phyloP scores from a whole-genome alignment of 306 rosid species.

The Cicer cuneatum region DNA sequence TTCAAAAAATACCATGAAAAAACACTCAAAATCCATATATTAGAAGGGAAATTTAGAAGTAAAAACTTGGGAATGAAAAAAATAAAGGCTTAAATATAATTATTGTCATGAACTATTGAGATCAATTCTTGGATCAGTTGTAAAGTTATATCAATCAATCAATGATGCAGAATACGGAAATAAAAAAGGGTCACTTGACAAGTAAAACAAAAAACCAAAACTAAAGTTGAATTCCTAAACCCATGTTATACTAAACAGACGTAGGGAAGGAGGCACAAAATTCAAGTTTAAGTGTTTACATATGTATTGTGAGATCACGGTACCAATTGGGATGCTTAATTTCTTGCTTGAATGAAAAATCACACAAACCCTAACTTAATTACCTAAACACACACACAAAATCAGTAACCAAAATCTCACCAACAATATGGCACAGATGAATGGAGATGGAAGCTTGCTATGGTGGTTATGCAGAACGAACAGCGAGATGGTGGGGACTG shows the following conservation, averaged over 20 bases:
- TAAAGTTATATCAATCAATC: neutral
- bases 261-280: neutral
- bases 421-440: neutral
- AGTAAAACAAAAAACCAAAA: neutral
- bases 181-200: neutral
- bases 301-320: neutral
- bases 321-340: neutral
- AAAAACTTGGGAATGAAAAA: neutral
- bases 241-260: neutral
- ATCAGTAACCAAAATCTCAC: neutral
- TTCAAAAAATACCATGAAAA: neutral
- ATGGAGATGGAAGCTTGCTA: neutral
- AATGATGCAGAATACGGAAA: neutral
- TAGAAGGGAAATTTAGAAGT: neutral
- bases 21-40: neutral
- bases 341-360: neutral
- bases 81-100: too few relatives aligned
- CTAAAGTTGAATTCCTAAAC: neutral
- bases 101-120: too few relatives aligned
- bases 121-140: too few relatives aligned
- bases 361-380: neutral
- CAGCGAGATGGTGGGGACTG: neutral
- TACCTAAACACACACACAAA: too few relatives aligned
- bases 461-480: neutral
- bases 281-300: neutral